Evolutionary conservation across 345 rosid species (phyloP), one percentile per base, ranked within the genome.

Genomic region (Limnanthes douglasii): DNA sequence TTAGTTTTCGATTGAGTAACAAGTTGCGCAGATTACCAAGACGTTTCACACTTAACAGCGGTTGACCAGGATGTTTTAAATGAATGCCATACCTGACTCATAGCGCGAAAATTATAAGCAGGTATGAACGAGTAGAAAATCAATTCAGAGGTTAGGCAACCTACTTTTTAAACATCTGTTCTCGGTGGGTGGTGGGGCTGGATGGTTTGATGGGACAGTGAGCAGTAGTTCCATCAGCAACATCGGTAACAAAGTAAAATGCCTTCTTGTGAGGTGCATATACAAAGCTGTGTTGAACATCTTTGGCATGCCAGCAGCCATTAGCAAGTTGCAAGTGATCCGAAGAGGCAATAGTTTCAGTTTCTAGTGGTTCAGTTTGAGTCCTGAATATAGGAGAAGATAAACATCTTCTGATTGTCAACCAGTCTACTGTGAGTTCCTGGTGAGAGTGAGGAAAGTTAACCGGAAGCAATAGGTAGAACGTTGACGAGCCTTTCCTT

Each of bases 381-480:
- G 56, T 29, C 46, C 56, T 33, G 25, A 82, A 83, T 32, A 82
- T 45, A 42, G 97, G 78, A 60, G 97, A 88, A 26, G 74, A 61
- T 51, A 88, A 60, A 57, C 95, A 88, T 55, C 66, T 69, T 41
- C 56, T 57, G 41, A 82, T 34, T 44, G 64, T 54, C 37, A 32
- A 43, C 97, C 97, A 75, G 41, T 88, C 88, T 12, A 82, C 64
- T 8, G 21, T 41, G 49, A 75, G 31, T 22, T 30, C 3, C 21
- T 51, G 38, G 48, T 28, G 59, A 28, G 30, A 16, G 39, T 50
- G 51, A 27, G 34, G 34, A 29, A 56, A 45, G 46, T 46, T 40
- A 46, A 78, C 47, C 5, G 97, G 97, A 53, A 88, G 95, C 64
- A 88, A 61, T 41, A 88, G 68, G 55, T 88, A 88, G 63, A 69